These are phyloP conservation scores for Cordia subcordata DNA, from an alignment of 257 asterid species.

Conservation along the genomic window DNA sequence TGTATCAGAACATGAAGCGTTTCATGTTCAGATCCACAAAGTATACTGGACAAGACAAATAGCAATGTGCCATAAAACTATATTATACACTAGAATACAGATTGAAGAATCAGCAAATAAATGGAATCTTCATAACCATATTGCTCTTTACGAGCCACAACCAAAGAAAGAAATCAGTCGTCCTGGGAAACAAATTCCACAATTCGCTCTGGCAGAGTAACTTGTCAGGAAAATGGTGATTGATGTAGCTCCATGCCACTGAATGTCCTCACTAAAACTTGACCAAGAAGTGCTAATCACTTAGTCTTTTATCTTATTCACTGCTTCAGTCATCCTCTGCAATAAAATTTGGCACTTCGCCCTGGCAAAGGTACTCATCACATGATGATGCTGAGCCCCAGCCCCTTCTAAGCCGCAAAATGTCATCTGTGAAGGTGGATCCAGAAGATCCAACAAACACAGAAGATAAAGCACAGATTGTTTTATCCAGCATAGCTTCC, in stretches of 20 bases:
- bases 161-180: neutral
- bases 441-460: conserved; percentile 89
- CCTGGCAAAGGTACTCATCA: conserved; percentile 85
- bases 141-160: no score
- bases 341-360: conserved; percentile 72
- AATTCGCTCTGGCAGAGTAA: neutral
- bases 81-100: conserved; percentile 20
- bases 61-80: conserved; percentile 5
- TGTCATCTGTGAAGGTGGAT: conserved; percentile 96
- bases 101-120: conserved; percentile 1
- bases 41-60: neutral
- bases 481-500: conserved; percentile 97
- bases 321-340: conserved; percentile 48
- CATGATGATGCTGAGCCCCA: conserved; percentile 91
- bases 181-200: neutral
- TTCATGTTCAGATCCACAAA: neutral
- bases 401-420: conserved; percentile 74
- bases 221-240: neutral
- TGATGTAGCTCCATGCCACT: conserved; percentile 1
- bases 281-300: neutral
- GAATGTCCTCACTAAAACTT: conserved; percentile 2
- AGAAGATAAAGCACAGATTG: conserved; percentile 82
- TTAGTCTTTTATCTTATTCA: neutral
- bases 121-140: neutral
- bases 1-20: neutral